phyloP scores from a whole-genome alignment of 257 asterid species.

The Nemophila menziesii region DNA sequence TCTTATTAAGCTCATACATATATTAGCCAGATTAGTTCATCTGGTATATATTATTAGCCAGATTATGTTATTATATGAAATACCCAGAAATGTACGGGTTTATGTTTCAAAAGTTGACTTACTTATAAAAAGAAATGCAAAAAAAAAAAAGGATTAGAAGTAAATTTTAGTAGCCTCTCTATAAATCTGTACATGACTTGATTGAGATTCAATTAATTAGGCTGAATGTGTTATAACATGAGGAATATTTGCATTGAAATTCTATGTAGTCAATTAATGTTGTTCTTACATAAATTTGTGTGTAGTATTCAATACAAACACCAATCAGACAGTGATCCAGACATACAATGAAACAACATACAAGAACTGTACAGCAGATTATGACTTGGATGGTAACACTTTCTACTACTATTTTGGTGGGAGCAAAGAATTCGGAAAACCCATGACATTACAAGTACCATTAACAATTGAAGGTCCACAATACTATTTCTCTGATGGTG shows the following conservation, averaged over 20 bases:
- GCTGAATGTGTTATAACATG: too few species aligned
- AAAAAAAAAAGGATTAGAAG: too few species aligned
- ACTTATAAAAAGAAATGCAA: too few species aligned
- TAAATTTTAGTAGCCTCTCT: too few species aligned
- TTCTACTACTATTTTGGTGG: conserved; percentile 47
- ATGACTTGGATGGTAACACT: conserved; percentile 48
- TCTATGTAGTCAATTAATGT: not conserved
- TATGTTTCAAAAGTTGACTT: too few species aligned
- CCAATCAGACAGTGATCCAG: conserved; percentile 74
- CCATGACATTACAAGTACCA: conserved; percentile 31
- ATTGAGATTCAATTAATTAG: too few species aligned
- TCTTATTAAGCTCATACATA: not conserved
- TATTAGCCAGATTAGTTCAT: not conserved
- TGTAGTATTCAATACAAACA: conserved; percentile 77
- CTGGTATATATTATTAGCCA: not conserved
- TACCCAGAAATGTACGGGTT: too few species aligned
- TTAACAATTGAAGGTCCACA: conserved; percentile 40
- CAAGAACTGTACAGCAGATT: conserved; percentile 44
- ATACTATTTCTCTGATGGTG: conserved; percentile 66
- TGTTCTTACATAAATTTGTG: not conserved
- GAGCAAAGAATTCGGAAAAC: conserved; percentile 22
- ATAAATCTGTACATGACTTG: too few species aligned
- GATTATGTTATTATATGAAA: not conserved
- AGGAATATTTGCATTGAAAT: too few species aligned
- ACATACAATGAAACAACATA: conserved; percentile 69